Conservation (phyloP, 805 yeast genomes). For the Lipomyces orientalis region DNA sequence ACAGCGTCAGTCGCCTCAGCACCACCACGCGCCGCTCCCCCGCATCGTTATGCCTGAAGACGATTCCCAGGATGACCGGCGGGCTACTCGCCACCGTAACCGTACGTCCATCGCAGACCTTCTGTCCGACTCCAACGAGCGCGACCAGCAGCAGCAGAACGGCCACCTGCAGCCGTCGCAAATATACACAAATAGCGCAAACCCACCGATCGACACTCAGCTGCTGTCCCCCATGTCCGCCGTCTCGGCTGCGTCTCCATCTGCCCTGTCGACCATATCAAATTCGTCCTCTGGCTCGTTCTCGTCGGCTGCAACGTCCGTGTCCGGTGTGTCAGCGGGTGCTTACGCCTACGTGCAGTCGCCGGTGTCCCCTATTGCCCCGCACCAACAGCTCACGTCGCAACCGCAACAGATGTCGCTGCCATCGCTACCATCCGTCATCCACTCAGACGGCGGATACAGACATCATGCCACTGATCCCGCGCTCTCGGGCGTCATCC, state of each 20-base stretch:
- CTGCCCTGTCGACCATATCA: slow-evolving; percentile 13
- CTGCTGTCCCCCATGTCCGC: slow-evolving; percentile 30
- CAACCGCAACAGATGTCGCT: slow-evolving; percentile 9
- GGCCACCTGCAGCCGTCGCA: slow-evolving; percentile 17
- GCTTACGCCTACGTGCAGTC: slow-evolving; percentile 21
- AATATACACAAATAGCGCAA: slow-evolving; percentile 29
- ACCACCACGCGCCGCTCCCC: slow-evolving; percentile 30
- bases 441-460: slow-evolving; percentile 12
- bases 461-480: slow-evolving; percentile 29
- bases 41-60: slow-evolving; percentile 34
- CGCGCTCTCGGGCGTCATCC: slow-evolving; percentile 33
- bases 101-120: slow-evolving; percentile 37
- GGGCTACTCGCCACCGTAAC: slow-evolving; percentile 19
- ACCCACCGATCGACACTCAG: slow-evolving; percentile 38
- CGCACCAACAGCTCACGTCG: slow-evolving; percentile 21
- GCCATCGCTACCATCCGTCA: slow-evolving; percentile 16
- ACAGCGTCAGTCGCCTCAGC: slow-evolving; percentile 21
- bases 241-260: slow-evolving; percentile 14
- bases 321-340: slow-evolving; percentile 1
- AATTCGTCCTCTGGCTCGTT: slow-evolving; percentile 21
- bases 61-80: slow-evolving; percentile 18
- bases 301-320: background rate
- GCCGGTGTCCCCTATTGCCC: slow-evolving; percentile 20
- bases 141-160: slow-evolving; percentile 20
- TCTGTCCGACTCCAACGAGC: slow-evolving; percentile 26